phyloP scores from a whole-genome alignment of 371 early-diverging fungal species.

The Lichtheimia ramosa region DNA sequence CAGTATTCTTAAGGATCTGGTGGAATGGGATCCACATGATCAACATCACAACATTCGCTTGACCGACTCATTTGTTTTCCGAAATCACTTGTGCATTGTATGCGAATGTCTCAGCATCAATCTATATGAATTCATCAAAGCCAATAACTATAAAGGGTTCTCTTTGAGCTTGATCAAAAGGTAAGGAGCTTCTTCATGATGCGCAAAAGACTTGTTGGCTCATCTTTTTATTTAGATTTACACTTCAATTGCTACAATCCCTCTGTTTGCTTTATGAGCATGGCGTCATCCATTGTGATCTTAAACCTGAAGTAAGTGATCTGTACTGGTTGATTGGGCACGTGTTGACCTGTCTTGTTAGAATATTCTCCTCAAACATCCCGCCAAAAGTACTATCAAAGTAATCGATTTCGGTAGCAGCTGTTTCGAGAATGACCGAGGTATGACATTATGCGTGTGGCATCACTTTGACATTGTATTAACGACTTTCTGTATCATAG shows the following conservation, averaged over 20 bases:
- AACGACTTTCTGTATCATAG: conserved; percentile 18
- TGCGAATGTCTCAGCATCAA: conserved; percentile 95
- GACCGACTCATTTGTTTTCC: conserved; percentile 89
- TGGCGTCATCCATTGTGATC: conserved; percentile 93
- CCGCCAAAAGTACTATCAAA: conserved; percentile 81
- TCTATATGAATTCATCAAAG: conserved; percentile 95
- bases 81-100: conserved; percentile 94
- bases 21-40: conserved; percentile 68
- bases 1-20: conserved; percentile 71
- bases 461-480: no score
- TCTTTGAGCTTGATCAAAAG: conserved; percentile 74
- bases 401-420: conserved; percentile 99
- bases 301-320: conserved; percentile 87
- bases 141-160: conserved; percentile 90
- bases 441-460: conserved; percentile 32
- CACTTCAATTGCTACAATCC: conserved; percentile 83
- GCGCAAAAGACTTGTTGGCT: neutral
- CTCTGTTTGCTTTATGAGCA: conserved; percentile 67
- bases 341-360: neutral
- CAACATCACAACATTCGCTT: conserved; percentile 83
- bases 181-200: conserved; percentile 15
- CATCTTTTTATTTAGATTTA: conserved; percentile 46
- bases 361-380: conserved; percentile 79
- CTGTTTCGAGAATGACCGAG: conserved; percentile 81
- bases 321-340: neutral